phyloP scores from a whole-genome alignment of 352 stramenopile genomes.

The Ophiocytium majus region DNA sequence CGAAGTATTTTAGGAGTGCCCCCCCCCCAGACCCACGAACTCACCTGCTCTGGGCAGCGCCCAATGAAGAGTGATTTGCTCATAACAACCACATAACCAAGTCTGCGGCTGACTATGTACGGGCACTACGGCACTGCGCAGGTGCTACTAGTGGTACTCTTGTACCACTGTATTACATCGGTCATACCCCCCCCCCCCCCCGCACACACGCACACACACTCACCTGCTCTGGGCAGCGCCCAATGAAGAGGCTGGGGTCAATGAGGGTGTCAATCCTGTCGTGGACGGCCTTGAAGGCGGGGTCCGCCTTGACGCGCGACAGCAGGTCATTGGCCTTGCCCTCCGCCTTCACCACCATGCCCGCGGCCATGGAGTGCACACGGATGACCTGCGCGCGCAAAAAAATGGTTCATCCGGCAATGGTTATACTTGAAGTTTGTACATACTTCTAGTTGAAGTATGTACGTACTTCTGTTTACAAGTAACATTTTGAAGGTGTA shows the following conservation, averaged over 20 bases:
- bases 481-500: too few relatives aligned
- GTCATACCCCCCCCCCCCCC: not conserved
- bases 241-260: slow-evolving; percentile 94
- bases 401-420: too few relatives aligned
- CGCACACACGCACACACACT: slow-evolving; percentile 26
- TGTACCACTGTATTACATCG: not conserved
- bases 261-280: slow-evolving; percentile 88
- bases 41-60: slow-evolving; percentile 83
- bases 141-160: not conserved
- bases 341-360: slow-evolving; percentile 94
- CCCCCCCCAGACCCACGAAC: too few relatives aligned
- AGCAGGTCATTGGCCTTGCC: slow-evolving; percentile 95
- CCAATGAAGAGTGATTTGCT: slow-evolving; percentile 87
- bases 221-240: slow-evolving; percentile 86
- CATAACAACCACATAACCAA: not conserved
- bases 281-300: slow-evolving; percentile 88
- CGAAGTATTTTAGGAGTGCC: too few relatives aligned
- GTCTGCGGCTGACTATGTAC: not conserved
- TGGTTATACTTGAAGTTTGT: too few relatives aligned
- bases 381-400: slow-evolving; percentile 77
- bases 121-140: not conserved
- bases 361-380: slow-evolving; percentile 96
- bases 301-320: slow-evolving; percentile 89
- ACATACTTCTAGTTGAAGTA: too few relatives aligned
- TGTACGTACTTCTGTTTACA: too few relatives aligned